Conservation (phyloP, 176 grass and related monocot genomes). For the Zoysia japonica region DNA sequence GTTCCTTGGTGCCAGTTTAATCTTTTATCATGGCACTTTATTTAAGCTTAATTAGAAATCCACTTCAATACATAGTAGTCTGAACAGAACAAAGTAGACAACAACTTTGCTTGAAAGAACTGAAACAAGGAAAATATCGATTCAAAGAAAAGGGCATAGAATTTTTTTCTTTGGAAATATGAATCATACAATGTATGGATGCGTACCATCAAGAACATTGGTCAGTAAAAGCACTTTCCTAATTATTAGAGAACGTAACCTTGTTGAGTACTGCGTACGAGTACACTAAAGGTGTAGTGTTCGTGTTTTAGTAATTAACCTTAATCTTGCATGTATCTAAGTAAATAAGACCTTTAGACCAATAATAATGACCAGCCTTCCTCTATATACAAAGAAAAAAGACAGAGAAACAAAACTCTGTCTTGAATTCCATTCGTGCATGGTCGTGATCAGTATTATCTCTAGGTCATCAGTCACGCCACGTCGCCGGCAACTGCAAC, state of each 20-base stretch:
- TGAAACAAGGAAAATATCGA: not conserved
- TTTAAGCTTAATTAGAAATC: not conserved
- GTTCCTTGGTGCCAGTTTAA: not conserved
- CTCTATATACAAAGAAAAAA: not conserved
- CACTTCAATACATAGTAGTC: not conserved
- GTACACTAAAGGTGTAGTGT: not conserved
- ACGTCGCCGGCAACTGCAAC: not conserved
- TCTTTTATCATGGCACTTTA: not conserved
- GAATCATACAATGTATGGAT: not conserved
- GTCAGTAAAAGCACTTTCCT: not conserved
- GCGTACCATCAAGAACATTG: not conserved
- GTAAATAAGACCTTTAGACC: not conserved
- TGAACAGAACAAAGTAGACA: not conserved
- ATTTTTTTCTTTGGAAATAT: no score
- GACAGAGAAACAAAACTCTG: not conserved
- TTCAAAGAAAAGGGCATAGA: not conserved
- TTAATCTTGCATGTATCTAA: not conserved
- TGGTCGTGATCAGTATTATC: not conserved
- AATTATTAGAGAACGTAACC: not conserved
- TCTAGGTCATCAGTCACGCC: not conserved
- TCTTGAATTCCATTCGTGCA: not conserved
- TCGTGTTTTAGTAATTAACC: not conserved
- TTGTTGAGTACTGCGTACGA: not conserved
- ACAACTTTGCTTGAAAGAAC: not conserved
- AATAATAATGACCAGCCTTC: not conserved